A percentile compares a stretch with the other conserved stretches of the same genome.
These are phyloP conservation scores for Mycena albidolilacea DNA, from an alignment of 768 basidiomycete species.

Conservation along the genomic window DNA sequence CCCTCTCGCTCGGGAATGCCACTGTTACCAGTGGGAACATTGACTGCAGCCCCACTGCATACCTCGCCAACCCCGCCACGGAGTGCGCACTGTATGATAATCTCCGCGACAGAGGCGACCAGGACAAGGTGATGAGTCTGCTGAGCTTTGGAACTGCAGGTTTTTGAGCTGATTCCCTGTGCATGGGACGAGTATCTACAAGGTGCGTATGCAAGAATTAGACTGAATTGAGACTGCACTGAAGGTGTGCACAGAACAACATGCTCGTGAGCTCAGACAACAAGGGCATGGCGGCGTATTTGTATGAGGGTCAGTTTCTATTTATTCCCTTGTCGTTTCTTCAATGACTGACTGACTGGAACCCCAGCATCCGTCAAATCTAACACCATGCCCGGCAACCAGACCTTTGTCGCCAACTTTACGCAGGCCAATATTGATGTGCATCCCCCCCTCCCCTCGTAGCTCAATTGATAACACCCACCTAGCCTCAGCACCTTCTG, in stretches of 20 bases:
- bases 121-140: constrained; percentile 82
- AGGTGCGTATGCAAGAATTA: constrained; percentile 60
- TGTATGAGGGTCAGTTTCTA: constrained; percentile 74
- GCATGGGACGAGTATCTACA: constrained; percentile 86
- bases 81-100: constrained; percentile 76
- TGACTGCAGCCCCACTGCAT: constrained; percentile 84
- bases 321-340: not conserved
- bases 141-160: constrained; percentile 76
- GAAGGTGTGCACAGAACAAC: constrained; percentile 69
- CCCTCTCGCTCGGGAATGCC: constrained; percentile 73
- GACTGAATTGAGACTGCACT: not conserved
- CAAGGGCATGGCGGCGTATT: constrained; percentile 81
- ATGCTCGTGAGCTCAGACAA: constrained; percentile 82
- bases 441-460: constrained; percentile 53
- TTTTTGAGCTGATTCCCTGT: constrained; percentile 84
- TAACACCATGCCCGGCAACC: constrained; percentile 74
- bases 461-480: constrained; percentile 40
- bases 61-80: constrained; percentile 79
- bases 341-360: constrained; percentile 62
- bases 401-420: constrained; percentile 82
- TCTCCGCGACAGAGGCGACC: constrained; percentile 66
- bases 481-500: constrained; percentile 79
- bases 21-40: constrained; percentile 78
- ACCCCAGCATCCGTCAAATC: constrained; percentile 74
- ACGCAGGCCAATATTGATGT: constrained; percentile 90